Percentiles rank a stretch among this genome's conserved stretches.
Conservation (phyloP, 2,329 filamentous ascomycete genomes). For the Malbranchea zuffiana region DNA sequence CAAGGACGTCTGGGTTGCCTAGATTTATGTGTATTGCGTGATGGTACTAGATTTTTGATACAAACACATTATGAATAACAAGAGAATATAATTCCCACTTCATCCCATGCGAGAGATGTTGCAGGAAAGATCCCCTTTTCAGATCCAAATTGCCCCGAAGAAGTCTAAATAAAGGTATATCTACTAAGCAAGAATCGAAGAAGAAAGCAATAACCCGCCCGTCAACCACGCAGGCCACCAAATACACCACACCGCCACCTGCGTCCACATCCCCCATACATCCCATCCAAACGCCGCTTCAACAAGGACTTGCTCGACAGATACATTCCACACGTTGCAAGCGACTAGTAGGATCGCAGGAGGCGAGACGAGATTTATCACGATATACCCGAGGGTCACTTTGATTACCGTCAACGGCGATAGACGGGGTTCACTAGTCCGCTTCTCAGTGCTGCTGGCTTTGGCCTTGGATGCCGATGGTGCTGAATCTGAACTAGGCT, state of each 20-base stretch:
- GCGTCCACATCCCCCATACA: constrained; percentile 80
- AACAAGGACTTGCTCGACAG: constrained; percentile 50
- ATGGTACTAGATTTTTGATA: neutral
- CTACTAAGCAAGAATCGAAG: constrained; percentile 25
- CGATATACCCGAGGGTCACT: constrained; percentile 24
- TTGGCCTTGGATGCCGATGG: neutral
- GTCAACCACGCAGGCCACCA: constrained; percentile 91
- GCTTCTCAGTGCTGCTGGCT: neutral
- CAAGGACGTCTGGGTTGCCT: constrained; percentile 91
- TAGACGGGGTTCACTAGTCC: neutral
- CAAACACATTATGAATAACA: neutral
- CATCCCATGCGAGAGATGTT: too few species aligned
- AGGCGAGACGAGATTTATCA: constrained; percentile 54
- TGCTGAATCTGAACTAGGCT: neutral
- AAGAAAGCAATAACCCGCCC: constrained; percentile 33
- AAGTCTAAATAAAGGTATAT: too few species aligned
- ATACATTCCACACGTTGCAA: constrained; percentile 38
- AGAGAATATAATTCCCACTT: too few species aligned
- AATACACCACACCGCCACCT: constrained; percentile 81
- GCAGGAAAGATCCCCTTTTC: too few species aligned
- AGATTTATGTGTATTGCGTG: too few species aligned
- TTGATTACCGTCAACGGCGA: constrained; percentile 12
- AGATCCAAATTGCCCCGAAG: too few species aligned
- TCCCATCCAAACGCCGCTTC: constrained; percentile 79
- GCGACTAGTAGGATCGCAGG: constrained; percentile 43